These are phyloP conservation scores for Penicillium angulare DNA, from an alignment of 495 filamentous ascomycete genomes.

Conservation along the genomic window DNA sequence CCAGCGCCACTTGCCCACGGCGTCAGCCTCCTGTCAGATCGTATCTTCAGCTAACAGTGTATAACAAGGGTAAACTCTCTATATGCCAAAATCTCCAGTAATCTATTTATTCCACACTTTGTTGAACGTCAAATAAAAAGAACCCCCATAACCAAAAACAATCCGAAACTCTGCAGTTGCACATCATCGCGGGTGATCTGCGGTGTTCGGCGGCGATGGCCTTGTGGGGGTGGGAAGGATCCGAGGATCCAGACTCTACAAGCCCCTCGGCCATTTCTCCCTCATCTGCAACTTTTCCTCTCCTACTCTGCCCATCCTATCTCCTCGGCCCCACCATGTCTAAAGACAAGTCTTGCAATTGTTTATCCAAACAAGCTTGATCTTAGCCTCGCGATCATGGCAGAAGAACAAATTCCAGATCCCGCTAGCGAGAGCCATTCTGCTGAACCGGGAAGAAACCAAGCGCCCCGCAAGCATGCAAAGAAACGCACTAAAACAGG, in stretches of 20 bases:
- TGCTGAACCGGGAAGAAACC: slow-evolving; percentile 13
- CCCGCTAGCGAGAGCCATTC: not conserved
- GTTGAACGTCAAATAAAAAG: no score
- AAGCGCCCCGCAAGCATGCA: slow-evolving; percentile 23
- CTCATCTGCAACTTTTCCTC: not conserved
- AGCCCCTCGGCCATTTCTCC: slow-evolving; percentile 4
- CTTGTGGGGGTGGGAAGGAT: slow-evolving; percentile 11
- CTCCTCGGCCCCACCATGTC: slow-evolving; percentile 10
- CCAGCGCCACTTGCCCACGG: not conserved
- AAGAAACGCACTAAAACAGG: slow-evolving; percentile 92
- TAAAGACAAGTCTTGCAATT: not conserved
- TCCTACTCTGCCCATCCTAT: not conserved
- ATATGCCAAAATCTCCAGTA: no score
- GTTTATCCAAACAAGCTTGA: not conserved
- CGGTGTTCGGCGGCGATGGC: slow-evolving; percentile 23
- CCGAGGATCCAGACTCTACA: slow-evolving; percentile 9
- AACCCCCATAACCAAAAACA: no score
- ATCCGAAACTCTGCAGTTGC: no score
- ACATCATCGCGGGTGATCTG: slow-evolving; percentile 24
- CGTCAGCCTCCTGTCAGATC: slow-evolving; percentile 3
- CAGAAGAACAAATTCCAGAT: slow-evolving; percentile 2
- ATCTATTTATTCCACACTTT: no score
- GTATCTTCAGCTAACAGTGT: not conserved
- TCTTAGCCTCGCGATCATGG: slow-evolving; percentile 2
- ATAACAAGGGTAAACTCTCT: not conserved